A percentile compares a stretch with the other conserved stretches of the same genome.
Conservation (phyloP, 78 protist species). For the Cavenderia fasciculata region DNA sequence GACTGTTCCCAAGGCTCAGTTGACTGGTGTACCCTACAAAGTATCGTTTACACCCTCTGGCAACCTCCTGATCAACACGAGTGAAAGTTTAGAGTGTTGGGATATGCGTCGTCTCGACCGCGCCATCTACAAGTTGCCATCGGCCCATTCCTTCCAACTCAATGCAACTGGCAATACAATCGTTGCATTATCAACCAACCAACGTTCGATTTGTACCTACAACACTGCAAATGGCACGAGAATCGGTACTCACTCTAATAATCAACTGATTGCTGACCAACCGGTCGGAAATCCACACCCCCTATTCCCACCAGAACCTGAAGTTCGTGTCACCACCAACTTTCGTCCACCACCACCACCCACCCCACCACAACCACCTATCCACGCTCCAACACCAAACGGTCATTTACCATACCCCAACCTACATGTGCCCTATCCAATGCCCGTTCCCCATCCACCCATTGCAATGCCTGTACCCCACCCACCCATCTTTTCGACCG, state of each 20-base stretch:
- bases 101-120: constrained; percentile 15
- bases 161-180: neutral
- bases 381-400: neutral
- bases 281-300: no score
- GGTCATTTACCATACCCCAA: neutral
- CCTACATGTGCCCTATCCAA: neutral
- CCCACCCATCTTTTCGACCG: neutral
- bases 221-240: neutral
- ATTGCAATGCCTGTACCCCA: no score
- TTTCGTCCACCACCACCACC: no score
- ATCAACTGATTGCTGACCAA: no score
- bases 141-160: neutral
- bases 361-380: neutral
- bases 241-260: neutral
- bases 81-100: constrained; percentile 17
- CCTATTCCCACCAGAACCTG: no score
- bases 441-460: no score
- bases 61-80: neutral
- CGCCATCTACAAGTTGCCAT: constrained; percentile 7
- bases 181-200: neutral
- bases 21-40: neutral
- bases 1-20: neutral
- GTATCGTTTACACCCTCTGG: constrained; percentile 11
- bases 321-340: no score
- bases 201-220: neutral